Percentiles rank a stretch among this genome's conserved stretches.
Evolutionary conservation across 495 filamentous ascomycete genomes (phyloP).

Genomic region (Penicillium diatomitis): DNA sequence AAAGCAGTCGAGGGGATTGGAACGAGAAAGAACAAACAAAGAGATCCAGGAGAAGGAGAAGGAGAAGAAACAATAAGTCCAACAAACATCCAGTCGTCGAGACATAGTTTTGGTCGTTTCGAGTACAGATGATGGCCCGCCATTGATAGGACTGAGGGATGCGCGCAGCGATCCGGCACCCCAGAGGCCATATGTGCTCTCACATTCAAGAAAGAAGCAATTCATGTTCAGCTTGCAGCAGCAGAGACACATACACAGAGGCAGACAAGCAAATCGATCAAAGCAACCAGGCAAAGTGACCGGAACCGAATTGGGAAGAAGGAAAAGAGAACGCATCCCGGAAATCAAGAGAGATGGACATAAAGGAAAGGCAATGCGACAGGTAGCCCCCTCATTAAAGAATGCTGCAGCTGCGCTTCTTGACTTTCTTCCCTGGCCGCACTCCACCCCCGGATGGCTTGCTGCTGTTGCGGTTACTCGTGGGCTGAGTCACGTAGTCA

Average conservation of each 20-base stretch:
- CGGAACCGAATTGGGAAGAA: constrained; percentile 13
- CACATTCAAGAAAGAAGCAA: neutral
- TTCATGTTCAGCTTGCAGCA: constrained; percentile 20
- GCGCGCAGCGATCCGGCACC: constrained; percentile 19
- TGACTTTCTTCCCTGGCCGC: constrained; percentile 36
- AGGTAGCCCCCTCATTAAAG: constrained; percentile 38
- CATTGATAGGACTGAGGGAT: constrained; percentile 4
- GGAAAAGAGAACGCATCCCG: constrained; percentile 5
- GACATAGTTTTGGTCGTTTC: neutral
- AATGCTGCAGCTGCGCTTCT: constrained; percentile 66
- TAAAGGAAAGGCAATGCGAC: constrained; percentile 2
- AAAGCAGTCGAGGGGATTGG: no score
- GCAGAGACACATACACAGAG: constrained; percentile 17
- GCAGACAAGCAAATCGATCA: constrained; percentile 18
- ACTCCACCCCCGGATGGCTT: constrained; percentile 23
- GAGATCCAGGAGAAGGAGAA: constrained; percentile 7
- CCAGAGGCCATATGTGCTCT: constrained; percentile 8
- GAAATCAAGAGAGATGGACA: constrained; percentile 2
- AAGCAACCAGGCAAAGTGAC: constrained; percentile 37
- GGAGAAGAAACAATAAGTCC: constrained; percentile 6
- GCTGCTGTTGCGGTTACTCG: constrained; percentile 11
- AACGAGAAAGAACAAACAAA: constrained; percentile 10
- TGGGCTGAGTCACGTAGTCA: constrained; percentile 22
- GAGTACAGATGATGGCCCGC: constrained; percentile 7
- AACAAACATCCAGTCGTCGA: constrained; percentile 1